These are phyloP conservation scores for Thalassiosira oceanica DNA, from an alignment of 352 stramenopile genomes.

Conservation along the genomic window DNA sequence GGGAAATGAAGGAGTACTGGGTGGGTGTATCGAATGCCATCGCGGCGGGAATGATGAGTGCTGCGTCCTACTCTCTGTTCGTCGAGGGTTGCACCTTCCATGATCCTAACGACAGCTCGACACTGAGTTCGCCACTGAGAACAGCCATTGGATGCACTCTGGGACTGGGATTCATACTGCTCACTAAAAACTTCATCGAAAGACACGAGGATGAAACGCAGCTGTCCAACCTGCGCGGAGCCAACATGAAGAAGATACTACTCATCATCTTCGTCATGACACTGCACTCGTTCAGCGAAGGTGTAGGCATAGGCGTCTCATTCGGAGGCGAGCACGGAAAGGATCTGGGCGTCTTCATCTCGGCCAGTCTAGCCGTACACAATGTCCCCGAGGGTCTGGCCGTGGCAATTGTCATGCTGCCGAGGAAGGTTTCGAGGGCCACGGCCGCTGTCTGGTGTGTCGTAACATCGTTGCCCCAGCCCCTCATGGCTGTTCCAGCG, in stretches of 20 bases:
- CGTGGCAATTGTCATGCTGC: constrained; percentile 92
- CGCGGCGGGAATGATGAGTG: constrained; percentile 97
- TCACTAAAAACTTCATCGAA: constrained; percentile 92
- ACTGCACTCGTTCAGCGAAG: constrained; percentile 96
- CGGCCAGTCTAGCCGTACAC: constrained; percentile 95
- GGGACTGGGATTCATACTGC: constrained; percentile 95
- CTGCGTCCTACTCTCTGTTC: constrained; percentile 92
- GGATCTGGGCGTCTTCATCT: constrained; percentile 94
- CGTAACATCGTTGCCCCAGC: too few relatives aligned
- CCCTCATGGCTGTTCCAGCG: too few relatives aligned
- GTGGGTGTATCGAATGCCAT: constrained; percentile 93
- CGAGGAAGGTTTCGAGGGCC: constrained; percentile 85
- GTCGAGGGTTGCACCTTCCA: constrained; percentile 86
- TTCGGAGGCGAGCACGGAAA: constrained; percentile 90
- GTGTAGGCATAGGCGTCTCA: constrained; percentile 95
- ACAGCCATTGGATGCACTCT: constrained; percentile 87
- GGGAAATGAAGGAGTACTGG: constrained; percentile 91
- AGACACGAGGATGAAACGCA: constrained; percentile 93
- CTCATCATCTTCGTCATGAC: constrained; percentile 99
- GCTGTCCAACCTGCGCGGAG: constrained; percentile 56
- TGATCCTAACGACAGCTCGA: constrained; percentile 55
- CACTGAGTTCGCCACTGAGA: constrained; percentile 67
- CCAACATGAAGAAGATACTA: constrained; percentile 90
- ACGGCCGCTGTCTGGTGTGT: too few relatives aligned
- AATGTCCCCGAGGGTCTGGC: constrained; percentile 98